Evolutionary conservation across 1,284 basidiomycete species (phyloP).

Genomic region (Meripilus lineatus): DNA sequence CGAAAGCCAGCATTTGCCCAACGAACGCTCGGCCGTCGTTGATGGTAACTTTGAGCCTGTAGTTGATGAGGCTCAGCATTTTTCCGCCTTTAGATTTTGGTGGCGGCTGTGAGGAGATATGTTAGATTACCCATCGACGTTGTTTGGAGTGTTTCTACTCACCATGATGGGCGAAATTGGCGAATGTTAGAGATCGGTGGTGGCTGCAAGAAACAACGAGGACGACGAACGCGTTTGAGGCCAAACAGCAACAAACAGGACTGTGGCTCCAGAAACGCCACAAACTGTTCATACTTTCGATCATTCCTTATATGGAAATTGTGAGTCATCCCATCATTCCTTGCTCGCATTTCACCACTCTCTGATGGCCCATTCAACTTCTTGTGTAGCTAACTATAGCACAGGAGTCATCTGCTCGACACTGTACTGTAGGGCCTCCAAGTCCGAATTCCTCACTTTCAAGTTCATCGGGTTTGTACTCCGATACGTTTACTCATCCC

Average conservation of each 20-base stretch:
- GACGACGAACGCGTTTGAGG: conserved; percentile 16
- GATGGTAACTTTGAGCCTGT: conserved; percentile 95
- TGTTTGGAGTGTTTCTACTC: conserved; percentile 17
- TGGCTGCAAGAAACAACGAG: conserved; percentile 22
- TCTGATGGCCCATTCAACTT: too few relatives aligned
- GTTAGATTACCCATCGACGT: conserved; percentile 3
- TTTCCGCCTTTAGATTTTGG: conserved; percentile 96
- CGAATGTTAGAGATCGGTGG: conserved; percentile 21
- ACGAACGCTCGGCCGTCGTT: conserved; percentile 96
- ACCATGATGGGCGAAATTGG: conserved; percentile 56
- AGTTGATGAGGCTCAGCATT: conserved; percentile 98
- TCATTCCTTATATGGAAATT: too few relatives aligned
- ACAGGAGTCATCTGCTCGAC: too few relatives aligned
- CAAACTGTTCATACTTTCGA: too few relatives aligned
- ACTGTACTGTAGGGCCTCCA: too few relatives aligned
- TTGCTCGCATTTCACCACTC: too few relatives aligned
- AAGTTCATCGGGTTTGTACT: too few relatives aligned
- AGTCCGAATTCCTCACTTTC: too few relatives aligned
- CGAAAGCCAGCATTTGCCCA: conserved; percentile 99
- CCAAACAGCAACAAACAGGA: conserved; percentile 25
- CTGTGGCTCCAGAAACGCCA: too few relatives aligned
- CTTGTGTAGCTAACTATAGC: too few relatives aligned
- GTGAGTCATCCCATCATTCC: too few relatives aligned
- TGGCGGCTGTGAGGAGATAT: conserved; percentile 53
- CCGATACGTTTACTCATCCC: too few relatives aligned